Conservation (phyloP, 2,329 filamentous ascomycete genomes). For the Verticillium alfalfae region DNA sequence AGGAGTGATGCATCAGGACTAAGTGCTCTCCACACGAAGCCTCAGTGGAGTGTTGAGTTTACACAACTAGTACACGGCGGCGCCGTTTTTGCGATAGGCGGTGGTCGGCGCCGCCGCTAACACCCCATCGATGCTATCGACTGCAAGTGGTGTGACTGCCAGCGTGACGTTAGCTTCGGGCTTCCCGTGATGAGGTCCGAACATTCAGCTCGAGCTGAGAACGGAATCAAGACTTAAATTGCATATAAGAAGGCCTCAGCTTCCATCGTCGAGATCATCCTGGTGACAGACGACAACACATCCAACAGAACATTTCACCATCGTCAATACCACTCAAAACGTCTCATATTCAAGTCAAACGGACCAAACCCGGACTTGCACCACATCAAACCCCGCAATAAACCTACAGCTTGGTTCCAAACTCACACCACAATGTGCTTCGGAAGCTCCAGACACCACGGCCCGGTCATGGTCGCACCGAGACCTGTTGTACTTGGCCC, state of each 20-base stretch:
- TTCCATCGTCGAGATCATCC: not conserved
- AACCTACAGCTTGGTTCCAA: not conserved
- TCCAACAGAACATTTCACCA: not conserved
- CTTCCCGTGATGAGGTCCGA: not conserved
- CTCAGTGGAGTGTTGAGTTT: not conserved
- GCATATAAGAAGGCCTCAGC: not conserved
- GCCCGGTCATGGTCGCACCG: not conserved
- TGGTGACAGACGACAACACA: not conserved
- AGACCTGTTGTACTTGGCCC: not conserved
- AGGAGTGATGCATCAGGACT: not conserved
- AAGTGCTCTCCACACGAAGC: not conserved
- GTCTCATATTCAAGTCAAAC: no score
- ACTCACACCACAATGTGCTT: not conserved
- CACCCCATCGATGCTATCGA: not conserved
- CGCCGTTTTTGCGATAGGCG: not conserved
- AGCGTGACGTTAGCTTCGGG: not conserved
- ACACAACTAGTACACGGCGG: not conserved
- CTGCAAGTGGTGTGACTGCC: not conserved
- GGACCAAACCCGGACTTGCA: not conserved
- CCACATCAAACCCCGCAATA: not conserved
- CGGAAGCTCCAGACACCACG: not conserved
- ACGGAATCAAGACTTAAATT: not conserved
- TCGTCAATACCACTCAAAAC: no score
- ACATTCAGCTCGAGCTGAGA: not conserved
- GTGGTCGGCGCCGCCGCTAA: not conserved